A percentile compares a stretch with the other conserved stretches of the same genome.
These are phyloP conservation scores for Colletotrichum sp. DNA, from an alignment of 2,329 filamentous ascomycete species.

Conservation along the genomic window DNA sequence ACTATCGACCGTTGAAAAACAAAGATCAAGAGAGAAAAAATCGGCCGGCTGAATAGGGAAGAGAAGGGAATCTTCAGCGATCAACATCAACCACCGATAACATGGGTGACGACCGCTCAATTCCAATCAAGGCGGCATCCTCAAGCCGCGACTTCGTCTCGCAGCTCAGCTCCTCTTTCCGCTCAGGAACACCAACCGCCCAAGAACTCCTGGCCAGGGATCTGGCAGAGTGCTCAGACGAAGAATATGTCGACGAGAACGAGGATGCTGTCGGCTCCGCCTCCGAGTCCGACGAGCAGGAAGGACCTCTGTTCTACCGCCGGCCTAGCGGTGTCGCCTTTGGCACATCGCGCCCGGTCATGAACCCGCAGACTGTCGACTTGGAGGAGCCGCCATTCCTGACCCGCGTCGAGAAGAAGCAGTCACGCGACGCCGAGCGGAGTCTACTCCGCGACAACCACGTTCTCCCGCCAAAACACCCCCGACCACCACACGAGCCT, in stretches of 20 bases:
- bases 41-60: background rate
- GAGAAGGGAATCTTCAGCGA: background rate
- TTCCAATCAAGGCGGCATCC: constrained; percentile 20
- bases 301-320: constrained; percentile 66
- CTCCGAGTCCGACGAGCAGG: constrained; percentile 37
- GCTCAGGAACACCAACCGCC: constrained; percentile 67
- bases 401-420: constrained; percentile 60
- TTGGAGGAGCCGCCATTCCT: constrained; percentile 49
- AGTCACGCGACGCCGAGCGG: constrained; percentile 62
- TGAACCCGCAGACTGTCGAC: constrained; percentile 58
- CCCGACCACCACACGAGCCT: constrained; percentile 33
- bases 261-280: constrained; percentile 33
- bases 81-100: background rate
- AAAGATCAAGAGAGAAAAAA: background rate
- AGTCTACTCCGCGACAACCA: constrained; percentile 70
- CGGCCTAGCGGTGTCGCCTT: constrained; percentile 79
- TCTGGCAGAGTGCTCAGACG: constrained; percentile 66
- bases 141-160: constrained; percentile 28
- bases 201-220: constrained; percentile 71
- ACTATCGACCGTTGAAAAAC: background rate
- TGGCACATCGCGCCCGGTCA: constrained; percentile 71
- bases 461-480: constrained; percentile 66
- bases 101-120: constrained; percentile 18
- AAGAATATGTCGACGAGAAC: constrained; percentile 34
- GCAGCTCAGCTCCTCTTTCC: constrained; percentile 54